These are phyloP conservation scores for Juncus effusus DNA, from an alignment of 176 grass and related monocot genomes.

Conservation along the genomic window DNA sequence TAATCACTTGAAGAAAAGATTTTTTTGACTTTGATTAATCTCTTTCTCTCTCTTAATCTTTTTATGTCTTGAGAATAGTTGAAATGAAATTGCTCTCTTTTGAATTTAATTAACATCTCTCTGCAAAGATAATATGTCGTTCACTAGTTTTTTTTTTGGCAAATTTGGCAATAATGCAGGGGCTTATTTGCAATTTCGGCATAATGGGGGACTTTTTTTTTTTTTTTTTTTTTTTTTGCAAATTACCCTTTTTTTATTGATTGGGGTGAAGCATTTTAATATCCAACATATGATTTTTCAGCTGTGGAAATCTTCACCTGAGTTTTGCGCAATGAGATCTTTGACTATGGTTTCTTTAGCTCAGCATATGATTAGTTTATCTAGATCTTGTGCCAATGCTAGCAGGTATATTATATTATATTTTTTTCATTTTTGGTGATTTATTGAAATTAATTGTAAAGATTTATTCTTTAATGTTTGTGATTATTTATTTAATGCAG, in stretches of 20 bases:
- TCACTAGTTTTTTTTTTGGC: too few relatives aligned
- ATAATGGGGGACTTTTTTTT: slow-evolving; percentile 8
- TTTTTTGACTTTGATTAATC: too few relatives aligned
- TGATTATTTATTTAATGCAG: slow-evolving; percentile 43
- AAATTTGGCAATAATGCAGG: too few relatives aligned
- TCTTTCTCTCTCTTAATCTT: slow-evolving; percentile 16
- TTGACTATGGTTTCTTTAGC: slow-evolving; percentile 87
- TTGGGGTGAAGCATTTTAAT: background rate
- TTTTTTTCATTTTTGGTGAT: background rate
- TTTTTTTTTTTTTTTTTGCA: background rate
- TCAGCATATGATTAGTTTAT: slow-evolving; percentile 86
- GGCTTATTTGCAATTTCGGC: too few relatives aligned
- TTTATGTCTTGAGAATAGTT: slow-evolving; percentile 11
- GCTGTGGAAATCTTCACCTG: slow-evolving; percentile 86
- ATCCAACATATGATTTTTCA: slow-evolving; percentile 32
- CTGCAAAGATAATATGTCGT: too few relatives aligned
- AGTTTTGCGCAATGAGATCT: slow-evolving; percentile 96
- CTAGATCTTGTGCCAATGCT: slow-evolving; percentile 72
- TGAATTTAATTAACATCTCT: too few relatives aligned
- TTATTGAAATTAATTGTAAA: slow-evolving; percentile 6
- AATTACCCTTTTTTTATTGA: too few relatives aligned
- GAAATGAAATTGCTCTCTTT: slow-evolving; percentile 14
- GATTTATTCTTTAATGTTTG: slow-evolving; percentile 14
- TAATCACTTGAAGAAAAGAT: too few relatives aligned
- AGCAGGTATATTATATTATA: slow-evolving; percentile 51